Base-by-base conservation (phyloP, 2,329 filamentous ascomycete genomes). In the Aureobasidium uvarum region DNA sequence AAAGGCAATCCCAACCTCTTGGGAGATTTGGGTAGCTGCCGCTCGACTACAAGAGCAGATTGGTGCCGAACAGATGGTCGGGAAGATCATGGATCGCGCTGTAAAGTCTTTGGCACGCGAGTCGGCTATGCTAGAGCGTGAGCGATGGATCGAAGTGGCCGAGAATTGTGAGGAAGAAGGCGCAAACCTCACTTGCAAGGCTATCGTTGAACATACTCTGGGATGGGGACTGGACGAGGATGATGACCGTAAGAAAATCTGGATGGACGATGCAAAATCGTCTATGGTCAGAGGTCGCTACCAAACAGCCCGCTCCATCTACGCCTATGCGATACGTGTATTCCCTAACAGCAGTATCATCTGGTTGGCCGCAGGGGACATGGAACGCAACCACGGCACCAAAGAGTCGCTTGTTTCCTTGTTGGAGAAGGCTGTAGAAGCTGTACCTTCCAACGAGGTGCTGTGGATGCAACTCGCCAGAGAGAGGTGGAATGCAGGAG, bases 21-120 rank as follows among this genome's bases (percentile, higher is more conserved):
- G 95, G 78, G 93, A 97, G 74, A 92, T 99, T 69, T 99, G 95
- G 95, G 92, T 99, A 73, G 94, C 95, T 10, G 95, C 94, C 38
- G 92, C 92, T 43, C 85, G 94, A 64, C 80, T 99, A 54, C 92
- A 97, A 76, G 87, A 90, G 75, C 92, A 98, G 76, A 92, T 96
- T 76, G 93, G 92, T 28, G 89, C 90, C 68, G 87, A 86, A 23
- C 83, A 85, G 63, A 92, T 90, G 78, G 86, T 93, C 11, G 73
- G 76, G 72, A 96, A 92, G 71, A 91, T 98, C 66, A 97, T 99
- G 91, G 94, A 95, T 75, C 90, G 92, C 80, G 95, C 91, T 51
- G 87, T 97, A 38, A 91, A 96, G 73, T 88, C 92, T 23, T 83
- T 99, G 38, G 92, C 89, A 43, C 92, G 92, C 72, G 92, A 96